These are phyloP conservation scores for Aspergillus calidoustus DNA, from an alignment of 2,329 filamentous ascomycete genomes.

Conservation along the genomic window DNA sequence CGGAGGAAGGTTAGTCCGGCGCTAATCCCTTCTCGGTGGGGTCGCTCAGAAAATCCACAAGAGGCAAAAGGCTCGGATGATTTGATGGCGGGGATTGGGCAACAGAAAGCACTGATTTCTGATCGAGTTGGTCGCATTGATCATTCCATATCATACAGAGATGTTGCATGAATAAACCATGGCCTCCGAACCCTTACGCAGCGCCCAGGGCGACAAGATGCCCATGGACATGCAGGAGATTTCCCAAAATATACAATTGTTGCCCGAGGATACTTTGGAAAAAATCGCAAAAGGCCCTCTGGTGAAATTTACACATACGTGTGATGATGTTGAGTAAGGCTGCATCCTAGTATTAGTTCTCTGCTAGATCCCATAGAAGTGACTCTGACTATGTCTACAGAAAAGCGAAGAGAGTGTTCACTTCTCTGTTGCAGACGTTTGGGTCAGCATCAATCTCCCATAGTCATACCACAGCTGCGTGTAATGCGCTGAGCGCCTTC, in stretches of 20 bases:
- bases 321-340: constrained; percentile 40
- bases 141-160: constrained; percentile 14
- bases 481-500: constrained; percentile 51
- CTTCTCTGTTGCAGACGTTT: constrained; percentile 47
- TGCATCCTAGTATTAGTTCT: constrained; percentile 17
- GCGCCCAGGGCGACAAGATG: constrained; percentile 18
- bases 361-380: background rate
- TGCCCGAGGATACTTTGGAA: constrained; percentile 39
- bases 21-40: constrained; percentile 30
- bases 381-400: constrained; percentile 25
- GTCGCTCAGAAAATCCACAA: constrained; percentile 36
- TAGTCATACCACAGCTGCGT: constrained; percentile 47
- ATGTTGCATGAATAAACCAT: constrained; percentile 29
- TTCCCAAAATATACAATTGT: constrained; percentile 38
- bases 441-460: constrained; percentile 42
- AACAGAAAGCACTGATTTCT: constrained; percentile 23
- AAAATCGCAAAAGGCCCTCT: constrained; percentile 42
- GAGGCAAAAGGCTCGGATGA: constrained; percentile 29
- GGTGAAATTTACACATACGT: constrained; percentile 37
- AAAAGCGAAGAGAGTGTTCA: constrained; percentile 42
- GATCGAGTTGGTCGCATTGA: constrained; percentile 9
- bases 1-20: constrained; percentile 32
- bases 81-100: constrained; percentile 34
- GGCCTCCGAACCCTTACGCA: constrained; percentile 25
- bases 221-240: constrained; percentile 37